phyloP scores from a whole-genome alignment of 192 early-diverging fungal genomes.

The Pilobolus umbonatus region DNA sequence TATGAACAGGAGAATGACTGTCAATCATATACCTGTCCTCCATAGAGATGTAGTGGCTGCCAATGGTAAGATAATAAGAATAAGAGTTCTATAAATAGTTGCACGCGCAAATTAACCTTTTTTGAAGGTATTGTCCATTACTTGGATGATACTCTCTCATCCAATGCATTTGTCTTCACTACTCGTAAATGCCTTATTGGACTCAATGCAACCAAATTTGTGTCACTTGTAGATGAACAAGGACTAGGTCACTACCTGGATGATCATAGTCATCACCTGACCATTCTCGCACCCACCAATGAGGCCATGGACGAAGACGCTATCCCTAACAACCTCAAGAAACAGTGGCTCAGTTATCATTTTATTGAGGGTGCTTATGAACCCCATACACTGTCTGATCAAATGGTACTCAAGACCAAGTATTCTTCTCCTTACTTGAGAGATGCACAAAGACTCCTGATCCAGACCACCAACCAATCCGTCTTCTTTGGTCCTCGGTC shows the following conservation, averaged over 20 bases:
- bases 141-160: too few species aligned
- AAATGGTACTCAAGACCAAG: conserved; percentile 48
- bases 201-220: conserved; percentile 64
- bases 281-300: conserved; percentile 65
- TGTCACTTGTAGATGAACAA: conserved; percentile 47
- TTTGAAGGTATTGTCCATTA: conserved; percentile 41
- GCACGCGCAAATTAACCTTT: too few species aligned
- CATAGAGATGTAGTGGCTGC: too few species aligned
- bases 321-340: conserved; percentile 38
- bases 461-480: conserved; percentile 16
- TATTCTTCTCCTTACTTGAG: conserved; percentile 25
- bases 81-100: too few species aligned
- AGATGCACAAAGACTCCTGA: conserved; percentile 14
- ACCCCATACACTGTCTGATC: conserved; percentile 38
- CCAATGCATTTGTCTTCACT: conserved; percentile 43
- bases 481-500: conserved; percentile 29
- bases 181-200: conserved; percentile 65
- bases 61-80: too few species aligned
- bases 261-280: conserved; percentile 43
- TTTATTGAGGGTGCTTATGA: conserved; percentile 47
- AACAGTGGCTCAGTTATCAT: conserved; percentile 61
- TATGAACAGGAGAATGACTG: too few species aligned
- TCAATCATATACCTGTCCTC: too few species aligned
- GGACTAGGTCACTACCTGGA: conserved; percentile 56
- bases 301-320: too few species aligned